phyloP scores from a whole-genome alignment of 768 basidiomycete genomes.

The Candolleomyces aberdarensis region DNA sequence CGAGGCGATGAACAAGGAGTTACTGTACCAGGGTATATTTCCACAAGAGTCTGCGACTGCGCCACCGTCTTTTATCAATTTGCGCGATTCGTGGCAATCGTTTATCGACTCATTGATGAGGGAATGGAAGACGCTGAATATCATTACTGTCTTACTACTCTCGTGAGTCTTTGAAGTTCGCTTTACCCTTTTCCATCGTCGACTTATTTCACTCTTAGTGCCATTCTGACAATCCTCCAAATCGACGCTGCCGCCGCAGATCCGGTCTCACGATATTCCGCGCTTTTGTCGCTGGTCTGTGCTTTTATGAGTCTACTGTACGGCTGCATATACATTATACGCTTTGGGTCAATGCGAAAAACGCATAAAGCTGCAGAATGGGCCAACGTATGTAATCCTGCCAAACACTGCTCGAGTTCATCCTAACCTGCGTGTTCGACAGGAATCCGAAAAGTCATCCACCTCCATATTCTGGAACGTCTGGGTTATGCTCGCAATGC shows the following conservation, averaged over 20 bases:
- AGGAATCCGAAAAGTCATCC: conserved; percentile 46
- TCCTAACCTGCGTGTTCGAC: not conserved
- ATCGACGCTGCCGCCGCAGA: conserved; percentile 38
- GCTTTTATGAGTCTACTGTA: conserved; percentile 60
- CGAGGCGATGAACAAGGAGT: conserved; percentile 4
- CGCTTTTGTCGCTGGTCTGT: conserved; percentile 51
- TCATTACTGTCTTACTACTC: conserved; percentile 24
- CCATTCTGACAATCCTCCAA: conserved; percentile 28
- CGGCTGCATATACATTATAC: conserved; percentile 58
- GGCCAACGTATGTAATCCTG: conserved; percentile 41
- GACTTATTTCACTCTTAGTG: conserved; percentile 12
- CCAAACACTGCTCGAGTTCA: not conserved
- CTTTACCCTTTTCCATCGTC: no score
- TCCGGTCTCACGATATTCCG: conserved; percentile 50
- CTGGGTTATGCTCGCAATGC: conserved; percentile 61
- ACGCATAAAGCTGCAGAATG: conserved; percentile 59
- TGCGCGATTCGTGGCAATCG: conserved; percentile 21
- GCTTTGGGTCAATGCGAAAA: conserved; percentile 61
- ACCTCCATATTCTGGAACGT: conserved; percentile 48
- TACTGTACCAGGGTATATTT: not conserved
- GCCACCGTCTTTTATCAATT: conserved; percentile 14
- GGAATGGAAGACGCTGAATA: conserved; percentile 28
- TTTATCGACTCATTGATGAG: conserved; percentile 26
- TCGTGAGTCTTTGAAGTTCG: conserved; percentile 13
- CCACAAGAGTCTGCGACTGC: conserved; percentile 8